Evolutionary conservation across 257 asterid genomes (phyloP), one percentile per base, ranked within the genome.

Genomic region (Capsicum baccatum): DNA sequence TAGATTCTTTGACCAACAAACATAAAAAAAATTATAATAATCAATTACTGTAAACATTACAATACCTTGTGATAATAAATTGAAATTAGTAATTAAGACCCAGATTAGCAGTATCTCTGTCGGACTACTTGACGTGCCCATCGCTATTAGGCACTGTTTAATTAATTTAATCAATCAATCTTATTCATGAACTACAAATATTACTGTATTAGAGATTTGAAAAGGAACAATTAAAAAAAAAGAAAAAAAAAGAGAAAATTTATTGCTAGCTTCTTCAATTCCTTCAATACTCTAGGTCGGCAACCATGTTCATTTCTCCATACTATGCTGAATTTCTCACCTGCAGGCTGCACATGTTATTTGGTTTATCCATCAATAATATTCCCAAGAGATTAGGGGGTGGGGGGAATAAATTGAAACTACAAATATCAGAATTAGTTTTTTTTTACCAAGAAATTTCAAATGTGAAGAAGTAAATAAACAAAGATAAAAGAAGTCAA

Each of bases 11-110:
- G 64, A 78, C 64, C 15, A 78, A 14, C 9, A 26, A 42, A 21
- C 6, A 50, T 78, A 19, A 21, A 17, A 17, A 9, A 39, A 7
- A 39, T 68, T n/a, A 19, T 52, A 54, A 13, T 26, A 26, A 26
- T 26, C 33, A 26, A 26, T 4, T 39, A 39, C 44, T 39, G 44
- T 39, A 39, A 78, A 54, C 64, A 78, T 78, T 78, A 54, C 14
- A 9, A 33, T 52, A 50, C 14, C 6, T 78, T 10, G 12, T 26
- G 5, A 78, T 78, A 52, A 78, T 78, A 78, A 78, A 78, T 50
- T 69, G 50, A 78, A 76, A 54, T 26, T 35, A 74, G 60, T 76
- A 76, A 56, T 76, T 69, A 69, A 69, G 78, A 69, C 11, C 78
- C 78, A 69, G 7, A 54, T 69, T 37, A 14, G 54, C 14, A 3